Evolutionary conservation across 768 basidiomycete species (phyloP).

Genomic region (Phanerochaete sordida): DNA sequence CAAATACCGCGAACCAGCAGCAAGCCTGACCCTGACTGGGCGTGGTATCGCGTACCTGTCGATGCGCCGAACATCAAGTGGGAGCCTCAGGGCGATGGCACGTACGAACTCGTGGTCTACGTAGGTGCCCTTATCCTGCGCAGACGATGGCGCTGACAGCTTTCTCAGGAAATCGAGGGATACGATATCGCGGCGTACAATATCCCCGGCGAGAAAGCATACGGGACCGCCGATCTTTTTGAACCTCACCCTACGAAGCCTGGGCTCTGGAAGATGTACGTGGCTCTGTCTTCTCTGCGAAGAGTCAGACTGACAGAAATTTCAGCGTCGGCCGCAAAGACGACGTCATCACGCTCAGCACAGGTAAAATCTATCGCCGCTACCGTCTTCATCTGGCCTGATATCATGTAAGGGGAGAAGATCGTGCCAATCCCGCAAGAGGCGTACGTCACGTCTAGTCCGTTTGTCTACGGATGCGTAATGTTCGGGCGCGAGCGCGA

Average conservation of each 20-base stretch:
- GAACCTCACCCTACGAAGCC: conserved; percentile 9
- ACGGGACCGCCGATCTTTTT: conserved; percentile 11
- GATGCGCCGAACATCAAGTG: not conserved
- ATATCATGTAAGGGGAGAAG: conserved; percentile 2
- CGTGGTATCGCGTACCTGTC: conserved; percentile 11
- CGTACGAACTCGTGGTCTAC: conserved; percentile 13
- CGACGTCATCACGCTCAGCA: conserved; percentile 7
- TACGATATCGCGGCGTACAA: conserved; percentile 5
- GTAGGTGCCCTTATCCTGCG: conserved; percentile 1
- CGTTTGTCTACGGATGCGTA: conserved; percentile 26
- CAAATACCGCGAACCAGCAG: not conserved
- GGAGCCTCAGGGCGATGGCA: conserved; percentile 13
- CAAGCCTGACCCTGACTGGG: conserved; percentile 13
- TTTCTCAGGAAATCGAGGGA: conserved; percentile 4
- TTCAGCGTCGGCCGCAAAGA: conserved; percentile 3
- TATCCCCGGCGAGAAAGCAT: conserved; percentile 15
- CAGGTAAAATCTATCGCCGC: not conserved
- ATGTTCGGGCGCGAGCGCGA: conserved; percentile 37
- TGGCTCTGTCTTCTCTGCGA: not conserved
- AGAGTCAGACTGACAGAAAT: not conserved
- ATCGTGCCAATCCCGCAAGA: conserved; percentile 25
- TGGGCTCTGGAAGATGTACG: conserved; percentile 12
- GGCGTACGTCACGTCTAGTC: conserved; percentile 27
- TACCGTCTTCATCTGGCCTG: not conserved
- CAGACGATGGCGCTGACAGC: not conserved